Evolutionary conservation across 495 filamentous ascomycete species (phyloP).

Genomic region (Aspergillus homomorphus): DNA sequence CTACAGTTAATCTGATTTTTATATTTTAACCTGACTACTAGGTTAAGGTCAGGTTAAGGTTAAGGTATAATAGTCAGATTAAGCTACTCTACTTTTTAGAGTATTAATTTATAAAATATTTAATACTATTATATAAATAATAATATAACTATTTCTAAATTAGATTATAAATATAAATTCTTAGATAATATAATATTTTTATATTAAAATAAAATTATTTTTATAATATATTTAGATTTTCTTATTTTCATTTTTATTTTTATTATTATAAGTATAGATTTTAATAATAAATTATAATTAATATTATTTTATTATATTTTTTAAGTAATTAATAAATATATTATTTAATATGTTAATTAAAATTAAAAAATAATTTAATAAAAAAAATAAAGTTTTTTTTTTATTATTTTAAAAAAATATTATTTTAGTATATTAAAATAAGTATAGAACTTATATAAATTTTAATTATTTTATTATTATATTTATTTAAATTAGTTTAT

Average conservation of each 20-base stretch:
- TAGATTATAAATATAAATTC: too few relatives aligned
- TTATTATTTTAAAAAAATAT: background rate
- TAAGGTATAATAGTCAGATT: background rate
- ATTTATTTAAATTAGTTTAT: too few relatives aligned
- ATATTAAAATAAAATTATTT: slow-evolving; percentile 1
- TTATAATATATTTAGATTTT: background rate
- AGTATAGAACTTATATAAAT: background rate
- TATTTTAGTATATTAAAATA: background rate
- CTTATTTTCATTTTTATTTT: background rate
- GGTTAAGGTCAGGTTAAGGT: too few relatives aligned
- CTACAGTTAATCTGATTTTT: too few relatives aligned
- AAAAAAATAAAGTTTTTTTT: background rate
- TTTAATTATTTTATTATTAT: too few relatives aligned
- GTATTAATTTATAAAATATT: too few relatives aligned
- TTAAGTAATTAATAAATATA: slow-evolving; percentile 1
- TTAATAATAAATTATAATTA: background rate
- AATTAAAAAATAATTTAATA: slow-evolving; percentile 1
- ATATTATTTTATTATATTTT: background rate
- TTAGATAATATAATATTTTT: background rate
- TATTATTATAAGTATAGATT: too few relatives aligned
- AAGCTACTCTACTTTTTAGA: too few relatives aligned
- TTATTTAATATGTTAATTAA: background rate
- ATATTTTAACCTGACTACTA: too few relatives aligned
- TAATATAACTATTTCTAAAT: too few relatives aligned
- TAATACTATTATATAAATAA: too few relatives aligned